Base-by-base conservation (phyloP, 305 asterid genomes). In the Plantago lanceolata region DNA sequence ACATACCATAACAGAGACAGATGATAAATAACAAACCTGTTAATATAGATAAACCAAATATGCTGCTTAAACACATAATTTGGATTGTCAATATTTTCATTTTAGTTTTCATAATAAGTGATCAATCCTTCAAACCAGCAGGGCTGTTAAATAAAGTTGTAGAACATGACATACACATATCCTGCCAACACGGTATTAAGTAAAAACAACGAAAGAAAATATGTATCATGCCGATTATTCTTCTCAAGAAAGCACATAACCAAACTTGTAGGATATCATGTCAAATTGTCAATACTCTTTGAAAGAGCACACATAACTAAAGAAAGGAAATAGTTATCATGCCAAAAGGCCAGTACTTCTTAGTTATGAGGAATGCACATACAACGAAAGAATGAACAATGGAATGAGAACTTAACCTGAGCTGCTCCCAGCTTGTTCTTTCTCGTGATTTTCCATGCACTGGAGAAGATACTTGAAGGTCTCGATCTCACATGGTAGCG, bases 401-500 rank as follows among this genome's bases (percentile, higher is more conserved):
- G 19, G n/a, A 11, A 3, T 24, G 28, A 55, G 59, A 40, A 26
- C 37, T 44, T 57, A 44, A 73, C 76, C 74, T 73, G 47, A 67
- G 63, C 24, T 58, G 51, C 58, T 21, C 47, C 67, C 54, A 61
- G 19, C 52, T 44, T 72, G 76, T 24, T 67, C 77, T 62, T 62
- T 75, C 71, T 29, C 61, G 56, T 75, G 68, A 75, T 70, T 70
- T 11, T 79, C 84, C 70, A 79, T 67, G 72, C 81, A 75, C 54
- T 79, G 66, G 33, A 75, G 57, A 37, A 86, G 83, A 67, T 76
- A 86, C 79, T 86, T 86, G 73, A 86, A 78, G 33, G 84, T 79
- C 81, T 79, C 84, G 17, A 75, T 84, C 72, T 84, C 92, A 31
- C 94, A 85, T 0, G 94, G 90, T 56, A 85, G 76, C 1, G 88